phyloP scores from a whole-genome alignment of 225 moss, liverwort and hornwort species.

The Ulota crispa region DNA sequence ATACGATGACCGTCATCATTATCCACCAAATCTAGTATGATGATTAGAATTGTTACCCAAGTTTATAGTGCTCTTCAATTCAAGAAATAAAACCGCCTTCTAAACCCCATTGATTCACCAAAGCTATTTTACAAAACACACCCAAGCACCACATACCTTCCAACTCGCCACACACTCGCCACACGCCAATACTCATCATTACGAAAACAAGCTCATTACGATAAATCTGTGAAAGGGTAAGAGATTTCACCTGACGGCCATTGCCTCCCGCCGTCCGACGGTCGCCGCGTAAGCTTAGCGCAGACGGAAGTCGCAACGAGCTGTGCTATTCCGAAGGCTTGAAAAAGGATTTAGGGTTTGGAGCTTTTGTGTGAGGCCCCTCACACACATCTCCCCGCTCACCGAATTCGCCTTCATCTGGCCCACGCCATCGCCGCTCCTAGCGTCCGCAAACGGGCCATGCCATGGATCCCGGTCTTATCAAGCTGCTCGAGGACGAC shows the following conservation, averaged over 20 bases:
- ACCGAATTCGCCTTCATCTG: slow-evolving; percentile 9
- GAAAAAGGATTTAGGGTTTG: slow-evolving; percentile 41
- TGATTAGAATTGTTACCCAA: too few species aligned
- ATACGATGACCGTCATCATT: too few species aligned
- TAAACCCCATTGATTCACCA: too few species aligned
- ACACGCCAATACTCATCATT: too few species aligned
- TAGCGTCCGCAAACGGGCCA: slow-evolving; percentile 18
- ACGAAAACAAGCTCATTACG: too few species aligned
- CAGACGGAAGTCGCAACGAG: background rate
- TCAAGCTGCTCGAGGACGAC: slow-evolving; percentile 50
- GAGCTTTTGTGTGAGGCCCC: background rate
- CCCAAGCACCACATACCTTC: too few species aligned
- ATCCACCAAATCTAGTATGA: too few species aligned
- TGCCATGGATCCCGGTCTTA: slow-evolving; percentile 51
- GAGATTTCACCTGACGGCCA: background rate
- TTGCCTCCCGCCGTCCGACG: background rate
- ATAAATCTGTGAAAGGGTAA: background rate
- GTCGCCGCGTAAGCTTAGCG: background rate
- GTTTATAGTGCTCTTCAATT: too few species aligned
- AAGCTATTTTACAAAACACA: too few species aligned
- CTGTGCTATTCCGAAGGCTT: background rate
- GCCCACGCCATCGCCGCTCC: slow-evolving; percentile 25
- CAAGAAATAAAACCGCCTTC: too few species aligned
- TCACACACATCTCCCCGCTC: slow-evolving; percentile 9
- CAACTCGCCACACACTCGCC: too few species aligned